Base-by-base conservation (phyloP, 257 asterid species). In the Solanum sitiens region DNA sequence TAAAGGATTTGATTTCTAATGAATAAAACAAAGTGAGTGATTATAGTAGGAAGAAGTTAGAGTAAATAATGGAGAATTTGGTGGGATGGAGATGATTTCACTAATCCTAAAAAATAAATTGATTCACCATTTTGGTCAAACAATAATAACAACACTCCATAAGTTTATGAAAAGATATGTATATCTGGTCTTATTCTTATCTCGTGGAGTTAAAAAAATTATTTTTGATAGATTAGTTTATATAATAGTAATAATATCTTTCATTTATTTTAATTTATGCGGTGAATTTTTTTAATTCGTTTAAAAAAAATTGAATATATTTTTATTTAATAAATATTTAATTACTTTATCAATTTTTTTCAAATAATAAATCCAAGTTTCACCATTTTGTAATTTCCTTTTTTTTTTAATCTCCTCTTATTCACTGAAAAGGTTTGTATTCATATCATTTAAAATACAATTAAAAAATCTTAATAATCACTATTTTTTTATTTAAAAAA, bases 401-500 rank as follows among this genome's bases (percentile, higher is more conserved):
- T 7, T 18, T 56, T 8, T 20, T 27, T 27, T 27, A 1, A 20
- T 56, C 7, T 21, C 27, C 13, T 61, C 27, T 21, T 59, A 3
- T 59, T 59, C 68, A 8, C 27, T 3, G 1, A 59, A 21, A 59
- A 59, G 11, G 1, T 61, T 39, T 37, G 0, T 13, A 61, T 21
- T 59, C 68, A 21, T 3, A 59, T 21, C 68, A 59, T 59, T 25
- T 59, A 21, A 8, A 20, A 21, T 16, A 16, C 14, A 53, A 53
- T 53, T 53, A 6, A 16, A 53, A 2, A 21, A 37, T 21, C 0
- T 21, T 21, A 2, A 61, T 61, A 61, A 21, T 21, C 5, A 9
- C 1, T 1, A 8, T 21, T 21, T 61, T 8, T 61, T 50, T 0
- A 5, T 1, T 7, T 0, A 5, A 50, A 5, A 47, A 50, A 50